Conservation (phyloP, 345 rosid species). For the Eutrema yunnanense region DNA sequence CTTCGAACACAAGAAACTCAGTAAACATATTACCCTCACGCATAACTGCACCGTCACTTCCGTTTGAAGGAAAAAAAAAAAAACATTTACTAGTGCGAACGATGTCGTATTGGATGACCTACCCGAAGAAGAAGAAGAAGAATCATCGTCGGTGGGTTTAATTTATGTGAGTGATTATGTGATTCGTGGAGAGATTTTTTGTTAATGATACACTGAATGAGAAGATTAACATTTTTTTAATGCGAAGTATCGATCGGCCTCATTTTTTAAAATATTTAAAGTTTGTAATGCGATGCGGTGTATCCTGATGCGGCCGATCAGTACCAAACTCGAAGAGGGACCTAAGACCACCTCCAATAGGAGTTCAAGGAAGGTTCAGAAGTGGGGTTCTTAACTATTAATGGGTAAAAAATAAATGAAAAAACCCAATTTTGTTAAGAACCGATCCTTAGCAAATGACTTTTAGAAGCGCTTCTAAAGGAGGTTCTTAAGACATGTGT, state of each 20-base stretch:
- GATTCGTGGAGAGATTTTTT: background rate
- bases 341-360: too few relatives aligned
- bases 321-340: too few relatives aligned
- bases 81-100: too few relatives aligned
- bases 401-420: too few relatives aligned
- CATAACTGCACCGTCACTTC: slow-evolving; percentile 52
- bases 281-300: background rate
- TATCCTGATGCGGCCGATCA: background rate
- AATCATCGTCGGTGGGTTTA: background rate
- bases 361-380: too few relatives aligned
- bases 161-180: background rate
- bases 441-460: too few relatives aligned
- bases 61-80: background rate
- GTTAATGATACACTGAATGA: background rate
- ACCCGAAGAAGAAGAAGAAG: too few relatives aligned
- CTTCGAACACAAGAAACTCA: slow-evolving; percentile 63
- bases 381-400: too few relatives aligned
- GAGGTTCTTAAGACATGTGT: too few relatives aligned
- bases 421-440: too few relatives aligned
- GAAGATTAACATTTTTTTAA: background rate
- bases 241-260: background rate
- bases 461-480: too few relatives aligned
- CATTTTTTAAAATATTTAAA: background rate
- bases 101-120: background rate
- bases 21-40: slow-evolving; percentile 52